A percentile compares a stretch with the other conserved stretches of the same genome.
Evolutionary conservation across 306 rosid genomes (phyloP).

Genomic region (Vicia villosa): DNA sequence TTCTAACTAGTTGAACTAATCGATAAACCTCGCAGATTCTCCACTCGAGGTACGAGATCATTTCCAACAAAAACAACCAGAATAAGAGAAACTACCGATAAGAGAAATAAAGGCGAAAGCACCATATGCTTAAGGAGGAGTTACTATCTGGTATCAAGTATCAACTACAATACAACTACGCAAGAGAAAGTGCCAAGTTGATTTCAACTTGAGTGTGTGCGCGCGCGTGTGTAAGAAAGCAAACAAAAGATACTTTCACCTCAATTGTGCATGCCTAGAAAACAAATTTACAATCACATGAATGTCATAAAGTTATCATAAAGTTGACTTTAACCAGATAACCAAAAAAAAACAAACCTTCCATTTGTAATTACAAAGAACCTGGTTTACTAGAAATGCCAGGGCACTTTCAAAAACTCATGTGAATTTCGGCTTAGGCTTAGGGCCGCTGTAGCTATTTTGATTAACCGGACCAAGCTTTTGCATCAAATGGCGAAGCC

Average conservation of each 20-base stretch:
- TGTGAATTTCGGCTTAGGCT: conserved; percentile 79
- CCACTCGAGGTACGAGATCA: not conserved
- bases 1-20: not conserved
- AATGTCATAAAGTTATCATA: conserved; percentile 41
- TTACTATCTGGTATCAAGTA: not conserved
- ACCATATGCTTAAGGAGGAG: not conserved
- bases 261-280: conserved; percentile 45
- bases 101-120: not conserved
- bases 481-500: conserved; percentile 87
- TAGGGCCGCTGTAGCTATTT: conserved; percentile 41
- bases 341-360: conserved; percentile 50
- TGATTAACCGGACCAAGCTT: conserved; percentile 77
- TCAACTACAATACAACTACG: conserved; percentile 20
- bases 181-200: conserved; percentile 18
- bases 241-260: conserved; percentile 40
- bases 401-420: conserved; percentile 51
- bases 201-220: conserved; percentile 9
- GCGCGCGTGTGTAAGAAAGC: not conserved
- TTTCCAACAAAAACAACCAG: not conserved
- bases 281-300: conserved; percentile 47
- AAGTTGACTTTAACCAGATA: no score
- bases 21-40: not conserved
- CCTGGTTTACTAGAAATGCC: conserved; percentile 56
- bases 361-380: conserved; percentile 64
- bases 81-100: not conserved